Evolutionary conservation across 495 filamentous ascomycete genomes (phyloP), one percentile per base, ranked within the genome.

Genomic region (Penicillium paradoxum): DNA sequence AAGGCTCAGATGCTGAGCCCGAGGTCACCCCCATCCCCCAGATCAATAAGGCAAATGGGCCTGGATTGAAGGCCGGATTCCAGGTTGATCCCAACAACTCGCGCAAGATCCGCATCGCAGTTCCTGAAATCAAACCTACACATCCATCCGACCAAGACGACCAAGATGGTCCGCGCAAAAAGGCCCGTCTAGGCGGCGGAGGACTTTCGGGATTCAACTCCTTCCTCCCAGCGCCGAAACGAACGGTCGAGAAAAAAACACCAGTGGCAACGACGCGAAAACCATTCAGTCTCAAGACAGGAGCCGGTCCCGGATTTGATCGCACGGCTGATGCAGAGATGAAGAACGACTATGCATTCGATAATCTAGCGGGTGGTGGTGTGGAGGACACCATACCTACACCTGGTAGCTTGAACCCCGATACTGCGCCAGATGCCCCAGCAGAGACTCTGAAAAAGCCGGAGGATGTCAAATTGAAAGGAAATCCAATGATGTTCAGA

Each of bases 181-280:
- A 84, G 43, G 75, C 78, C 18, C 82, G 80, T 39, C 77, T 79
- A 14, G 75, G 77, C 3, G 80, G 75, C 6, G 72, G 81, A 33
- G 77, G 78, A 15, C 87, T 92, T 55, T 79, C 85, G 51, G 84
- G 82, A 7, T 93, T 97, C 72, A 91, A 90, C 61, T 81, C 89
- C 3, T 80, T 96, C 32, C 78, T 97, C n/a, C 91, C 91, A 10
- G 80, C 90, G 25, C 91, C 91, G 15, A 97, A 93, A 69, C 81
- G 79, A 24, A 47, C 64, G 14, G 67, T 69, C 32, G 63, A 72
- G 40, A 70, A 72, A 42, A 57, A 70, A 25, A 63, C 68, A 39
- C 62, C 73, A 32, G 59, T 55, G 44, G 62, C 55, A 19, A 44
- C 54, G 36, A 56, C 44, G 38, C 64, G 63, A 55, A 78, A 73